Evolutionary conservation across 345 rosid genomes (phyloP).

Genomic region (Moricandia moricandioides): DNA sequence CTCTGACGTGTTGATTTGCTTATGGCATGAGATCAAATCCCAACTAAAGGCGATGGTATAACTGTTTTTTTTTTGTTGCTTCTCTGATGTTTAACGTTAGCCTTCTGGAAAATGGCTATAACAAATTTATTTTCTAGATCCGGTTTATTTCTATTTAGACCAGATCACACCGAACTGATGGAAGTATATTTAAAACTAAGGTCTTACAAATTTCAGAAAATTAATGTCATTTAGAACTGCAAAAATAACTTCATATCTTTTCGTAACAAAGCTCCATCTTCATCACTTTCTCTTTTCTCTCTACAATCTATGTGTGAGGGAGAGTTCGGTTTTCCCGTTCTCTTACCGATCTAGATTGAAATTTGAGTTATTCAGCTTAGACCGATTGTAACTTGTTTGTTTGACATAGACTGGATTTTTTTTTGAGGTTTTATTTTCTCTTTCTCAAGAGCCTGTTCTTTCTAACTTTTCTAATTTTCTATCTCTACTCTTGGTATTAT

Average conservation of each 20-base stretch:
- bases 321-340: neutral
- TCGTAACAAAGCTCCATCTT: neutral
- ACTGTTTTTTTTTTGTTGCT: neutral
- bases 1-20: constrained; percentile 61
- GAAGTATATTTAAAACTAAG: neutral
- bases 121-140: neutral
- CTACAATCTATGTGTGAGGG: neutral
- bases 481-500: no score
- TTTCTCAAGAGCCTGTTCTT: neutral
- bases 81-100: neutral
- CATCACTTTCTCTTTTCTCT: neutral
- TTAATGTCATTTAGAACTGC: neutral
- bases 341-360: neutral
- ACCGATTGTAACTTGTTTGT: neutral
- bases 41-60: neutral
- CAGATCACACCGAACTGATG: neutral
- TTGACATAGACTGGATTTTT: neutral
- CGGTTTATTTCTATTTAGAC: neutral
- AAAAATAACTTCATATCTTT: neutral
- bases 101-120: neutral
- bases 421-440: neutral
- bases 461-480: no score
- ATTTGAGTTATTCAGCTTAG: neutral
- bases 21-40: constrained; percentile 78
- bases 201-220: neutral